phyloP scores from a whole-genome alignment of 805 yeast species.

The Saitoella complicata region DNA sequence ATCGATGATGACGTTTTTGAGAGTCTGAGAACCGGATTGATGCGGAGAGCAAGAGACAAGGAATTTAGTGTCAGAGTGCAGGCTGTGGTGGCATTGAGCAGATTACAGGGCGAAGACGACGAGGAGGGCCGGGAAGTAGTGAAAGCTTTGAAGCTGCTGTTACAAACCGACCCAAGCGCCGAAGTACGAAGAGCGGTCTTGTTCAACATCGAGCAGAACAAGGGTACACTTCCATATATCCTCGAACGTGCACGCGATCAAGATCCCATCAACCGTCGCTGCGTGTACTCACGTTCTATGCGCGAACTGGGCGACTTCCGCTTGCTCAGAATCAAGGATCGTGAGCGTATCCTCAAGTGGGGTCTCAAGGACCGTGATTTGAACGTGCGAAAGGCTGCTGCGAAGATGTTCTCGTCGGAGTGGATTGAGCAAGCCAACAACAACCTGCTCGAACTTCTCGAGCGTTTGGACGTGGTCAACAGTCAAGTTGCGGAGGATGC shows the following conservation, averaged over 20 bases:
- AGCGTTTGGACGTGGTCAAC: constrained; percentile 51
- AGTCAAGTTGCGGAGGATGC: constrained; percentile 54
- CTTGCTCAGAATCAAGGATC: constrained; percentile 32
- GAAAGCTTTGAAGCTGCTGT: constrained; percentile 30
- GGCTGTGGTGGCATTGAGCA: constrained; percentile 62
- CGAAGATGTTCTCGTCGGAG: constrained; percentile 44
- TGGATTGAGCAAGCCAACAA: constrained; percentile 61
- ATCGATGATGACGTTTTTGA: constrained; percentile 58
- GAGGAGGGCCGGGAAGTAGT: constrained; percentile 26
- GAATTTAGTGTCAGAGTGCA: constrained; percentile 70
- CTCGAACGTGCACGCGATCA: constrained; percentile 73
- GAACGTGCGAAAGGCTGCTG: constrained; percentile 54
- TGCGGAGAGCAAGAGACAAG: constrained; percentile 43
- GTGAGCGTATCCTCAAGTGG: constrained; percentile 62
- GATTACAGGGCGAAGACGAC: constrained; percentile 50
- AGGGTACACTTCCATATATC: constrained; percentile 37
- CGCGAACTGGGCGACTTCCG: constrained; percentile 52
- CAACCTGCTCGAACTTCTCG: constrained; percentile 56
- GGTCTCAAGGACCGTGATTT: constrained; percentile 80
- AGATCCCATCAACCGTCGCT: constrained; percentile 52
- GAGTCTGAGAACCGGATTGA: constrained; percentile 41
- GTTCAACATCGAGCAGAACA: constrained; percentile 45
- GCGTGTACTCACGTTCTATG: constrained; percentile 52
- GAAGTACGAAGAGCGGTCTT: constrained; percentile 82
- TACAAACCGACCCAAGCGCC: constrained; percentile 60